phyloP scores from a whole-genome alignment of 495 filamentous ascomycete genomes.

The Penicillium simplicissimum region DNA sequence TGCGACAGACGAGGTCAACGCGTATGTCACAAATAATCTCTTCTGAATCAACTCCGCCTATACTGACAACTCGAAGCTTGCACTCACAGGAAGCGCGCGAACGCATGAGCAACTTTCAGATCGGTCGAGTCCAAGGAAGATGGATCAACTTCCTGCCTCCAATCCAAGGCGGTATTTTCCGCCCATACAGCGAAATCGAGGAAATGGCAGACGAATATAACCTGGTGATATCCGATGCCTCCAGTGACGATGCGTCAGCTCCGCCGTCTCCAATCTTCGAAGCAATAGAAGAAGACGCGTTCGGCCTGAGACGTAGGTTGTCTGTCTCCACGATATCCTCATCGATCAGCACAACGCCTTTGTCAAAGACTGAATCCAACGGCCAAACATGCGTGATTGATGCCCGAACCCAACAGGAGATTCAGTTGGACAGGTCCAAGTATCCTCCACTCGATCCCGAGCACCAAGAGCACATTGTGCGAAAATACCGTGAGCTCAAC shows the following conservation, averaged over 20 bases:
- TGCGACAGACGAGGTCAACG: slow-evolving; percentile 92
- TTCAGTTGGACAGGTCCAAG: slow-evolving; percentile 71
- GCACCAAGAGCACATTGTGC: slow-evolving; percentile 74
- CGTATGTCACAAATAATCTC: slow-evolving; percentile 54
- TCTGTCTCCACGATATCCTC: slow-evolving; percentile 31
- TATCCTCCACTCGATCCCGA: slow-evolving; percentile 77
- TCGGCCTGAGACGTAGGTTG: not conserved
- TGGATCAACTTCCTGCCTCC: slow-evolving; percentile 92
- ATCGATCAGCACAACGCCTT: slow-evolving; percentile 36
- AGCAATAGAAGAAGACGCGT: slow-evolving; percentile 27
- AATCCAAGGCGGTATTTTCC: slow-evolving; percentile 87
- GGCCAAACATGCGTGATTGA: slow-evolving; percentile 51
- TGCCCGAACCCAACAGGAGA: slow-evolving; percentile 69
- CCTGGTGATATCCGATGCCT: slow-evolving; percentile 26
- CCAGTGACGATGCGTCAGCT: slow-evolving; percentile 30
- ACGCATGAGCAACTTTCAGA: slow-evolving; percentile 78
- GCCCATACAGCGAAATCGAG: slow-evolving; percentile 48
- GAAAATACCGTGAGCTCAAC: slow-evolving; percentile 76
- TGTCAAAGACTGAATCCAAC: slow-evolving; percentile 29
- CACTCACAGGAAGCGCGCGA: slow-evolving; percentile 77
- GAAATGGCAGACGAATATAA: slow-evolving; percentile 36
- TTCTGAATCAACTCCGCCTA: not conserved
- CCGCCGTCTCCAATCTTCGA: slow-evolving; percentile 70
- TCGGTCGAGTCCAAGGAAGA: slow-evolving; percentile 76
- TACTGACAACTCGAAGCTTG: slow-evolving; percentile 53